A percentile compares a stretch with the other conserved stretches of the same genome.
Conservation (phyloP, 2,329 filamentous ascomycete species). For the Colletotrichum kahawae region DNA sequence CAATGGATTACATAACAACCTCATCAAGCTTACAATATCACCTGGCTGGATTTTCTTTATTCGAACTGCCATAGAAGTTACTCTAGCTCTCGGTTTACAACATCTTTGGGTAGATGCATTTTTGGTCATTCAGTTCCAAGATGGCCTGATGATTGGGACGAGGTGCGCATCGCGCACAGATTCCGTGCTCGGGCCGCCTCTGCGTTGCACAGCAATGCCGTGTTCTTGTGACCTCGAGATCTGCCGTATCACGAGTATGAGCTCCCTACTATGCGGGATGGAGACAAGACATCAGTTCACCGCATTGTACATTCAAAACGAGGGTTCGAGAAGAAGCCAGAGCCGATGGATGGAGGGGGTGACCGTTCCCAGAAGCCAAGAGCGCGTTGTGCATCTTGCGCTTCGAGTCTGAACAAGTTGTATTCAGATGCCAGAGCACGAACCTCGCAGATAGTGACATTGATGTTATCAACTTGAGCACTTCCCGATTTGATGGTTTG, state of each 20-base stretch:
- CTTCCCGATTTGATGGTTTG: not conserved
- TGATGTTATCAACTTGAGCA: not conserved
- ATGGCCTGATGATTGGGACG: not conserved
- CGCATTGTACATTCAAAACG: not conserved
- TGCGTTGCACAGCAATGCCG: not conserved
- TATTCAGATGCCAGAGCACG: not conserved
- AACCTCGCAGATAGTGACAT: not conserved
- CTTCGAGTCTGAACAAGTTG: not conserved
- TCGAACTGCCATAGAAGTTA: not conserved
- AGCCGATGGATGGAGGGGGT: not conserved
- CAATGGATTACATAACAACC: not conserved
- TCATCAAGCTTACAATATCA: not conserved
- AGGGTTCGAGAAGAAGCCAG: not conserved
- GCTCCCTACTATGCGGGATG: not conserved
- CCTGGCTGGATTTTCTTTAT: not conserved
- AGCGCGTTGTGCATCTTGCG: not conserved
- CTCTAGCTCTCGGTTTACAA: not conserved
- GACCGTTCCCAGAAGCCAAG: not conserved
- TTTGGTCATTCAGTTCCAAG: not conserved
- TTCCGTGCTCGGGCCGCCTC: not conserved
- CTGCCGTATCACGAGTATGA: not conserved
- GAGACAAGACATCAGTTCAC: not conserved
- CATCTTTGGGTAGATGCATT: not conserved
- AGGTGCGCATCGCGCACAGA: not conserved
- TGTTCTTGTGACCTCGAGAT: not conserved